Evolutionary conservation across 768 basidiomycete species (phyloP), one percentile per base, ranked within the genome.

Genomic region (Suillus bovinus): DNA sequence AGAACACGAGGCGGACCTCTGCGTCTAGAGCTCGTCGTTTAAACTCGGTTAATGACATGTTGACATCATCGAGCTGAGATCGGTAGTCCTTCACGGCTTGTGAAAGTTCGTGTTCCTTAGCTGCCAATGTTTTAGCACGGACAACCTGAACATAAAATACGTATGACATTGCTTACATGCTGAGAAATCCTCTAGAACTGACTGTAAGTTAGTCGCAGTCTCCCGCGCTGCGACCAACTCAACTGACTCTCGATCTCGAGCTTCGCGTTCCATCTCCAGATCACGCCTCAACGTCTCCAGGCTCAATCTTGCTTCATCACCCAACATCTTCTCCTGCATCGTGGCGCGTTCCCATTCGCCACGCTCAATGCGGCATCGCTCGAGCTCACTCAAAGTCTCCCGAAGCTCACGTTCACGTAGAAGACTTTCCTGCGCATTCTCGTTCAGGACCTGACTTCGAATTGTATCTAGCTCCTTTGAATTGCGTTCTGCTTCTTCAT

Each of bases 141-240:
- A 39, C 27, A 27, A 31, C 47, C 13, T 39, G 59, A 60, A 50
- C 22, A 38, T 36, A 60, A 38, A 36, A 36, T 42, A 13, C 24
- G 39, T 44, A 33, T 59, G 60, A 53, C 47, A 31, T 4, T 78
- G 54, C 90, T 62, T 68, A 96, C 96, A 90, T 59, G 87, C 81
- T 77, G 99, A 94, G 77, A 99, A 99, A 76, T 99, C 97, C 70
- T 93, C 89, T 68, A 99, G 77, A 4, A 99, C 97, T 4, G 90
- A 89, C 73, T 98, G 93, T 62, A 99, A 73, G 76, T 99, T 99
- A 8, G 76, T 79, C 5, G 88, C 85, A 69, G 89, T 91, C 77
- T 93, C 88, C 64, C 80, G 80, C 67, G 93, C 92, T 22, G 78
- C 73, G 64, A 88, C 87, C 44, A 94, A 78, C 64, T 87, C 85